A percentile compares a stretch with the other conserved stretches of the same genome.
Conservation (phyloP, 306 rosid genomes). For the Cucurbita argyrosperma region DNA sequence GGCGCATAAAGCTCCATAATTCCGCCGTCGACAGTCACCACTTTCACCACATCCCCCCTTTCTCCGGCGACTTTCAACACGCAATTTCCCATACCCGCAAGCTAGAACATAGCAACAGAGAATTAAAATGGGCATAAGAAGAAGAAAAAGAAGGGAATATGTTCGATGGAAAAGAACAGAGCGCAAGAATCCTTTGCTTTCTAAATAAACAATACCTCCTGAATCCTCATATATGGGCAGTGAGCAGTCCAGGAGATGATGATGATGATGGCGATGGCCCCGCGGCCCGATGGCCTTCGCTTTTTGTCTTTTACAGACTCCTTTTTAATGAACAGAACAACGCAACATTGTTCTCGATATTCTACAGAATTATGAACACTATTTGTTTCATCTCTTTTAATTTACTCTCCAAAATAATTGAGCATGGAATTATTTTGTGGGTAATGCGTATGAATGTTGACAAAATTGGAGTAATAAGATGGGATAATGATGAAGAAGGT, state of each 20-base stretch:
- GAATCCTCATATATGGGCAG: not conserved
- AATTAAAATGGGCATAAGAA: not conserved
- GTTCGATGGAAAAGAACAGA: conserved; percentile 5
- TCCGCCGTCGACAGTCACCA: conserved; percentile 51
- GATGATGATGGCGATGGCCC: not conserved
- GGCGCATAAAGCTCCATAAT: conserved; percentile 61
- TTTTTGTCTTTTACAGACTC: not conserved
- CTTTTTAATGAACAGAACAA: not conserved
- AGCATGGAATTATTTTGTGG: too few relatives aligned
- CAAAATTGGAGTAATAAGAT: not conserved
- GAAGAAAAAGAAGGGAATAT: not conserved
- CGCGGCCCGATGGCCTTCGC: not conserved
- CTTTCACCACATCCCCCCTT: conserved; percentile 29
- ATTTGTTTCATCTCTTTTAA: not conserved
- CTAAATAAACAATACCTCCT: conserved; percentile 8
- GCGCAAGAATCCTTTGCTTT: conserved; percentile 34
- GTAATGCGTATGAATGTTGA: not conserved
- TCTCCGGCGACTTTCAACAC: conserved; percentile 33
- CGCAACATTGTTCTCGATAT: not conserved
- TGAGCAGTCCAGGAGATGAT: too few relatives aligned
- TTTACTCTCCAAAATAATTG: not conserved
- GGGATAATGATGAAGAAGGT: not conserved
- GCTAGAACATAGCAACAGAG: not conserved
- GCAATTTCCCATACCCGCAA: conserved; percentile 27
- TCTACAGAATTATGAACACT: not conserved